Base-by-base conservation (phyloP, 1,284 basidiomycete genomes). In the Trichosporon coremiiforme region DNA sequence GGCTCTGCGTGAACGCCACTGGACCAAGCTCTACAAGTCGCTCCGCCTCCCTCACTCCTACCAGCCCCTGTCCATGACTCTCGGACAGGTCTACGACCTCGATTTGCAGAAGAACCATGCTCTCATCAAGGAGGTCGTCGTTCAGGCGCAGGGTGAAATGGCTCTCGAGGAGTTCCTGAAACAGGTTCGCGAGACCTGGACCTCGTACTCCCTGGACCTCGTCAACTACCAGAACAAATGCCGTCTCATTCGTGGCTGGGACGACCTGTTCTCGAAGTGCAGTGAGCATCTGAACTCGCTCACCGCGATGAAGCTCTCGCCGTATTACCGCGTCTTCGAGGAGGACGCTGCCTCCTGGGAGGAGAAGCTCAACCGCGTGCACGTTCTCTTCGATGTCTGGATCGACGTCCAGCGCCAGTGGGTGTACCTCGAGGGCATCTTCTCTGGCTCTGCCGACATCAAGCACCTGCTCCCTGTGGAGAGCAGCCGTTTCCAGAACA, bases 221-320 rank as follows among this genome's bases (percentile, higher is more conserved):
- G 93, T 98, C 77, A 96, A 98, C 81, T 99, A 99, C 80, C 97
- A 99, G 86, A 98, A 96, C 84, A 98, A 96, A 83, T 98, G 95
- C 77, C 90, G 96, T 63, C 87, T 99, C 41, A 98, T 99, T 76
- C 89, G 92, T 79, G 95, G 94, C 47, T 99, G 96, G 95, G 97
- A 99, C 80, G 96, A 98, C 65, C 86, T 99, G 25, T 98, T 98
- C 86, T 93, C 88, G 83, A 97, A 96, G 83, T 98, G 95, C 80
- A 90, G 92, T 74, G 95, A 98, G 83, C 97, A 99, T 78, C 84
- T 98, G 78, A 98, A 97, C 78, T 98, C 96, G 1, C 86, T 99
- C 64, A 89, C 90, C 0, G 95, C 96, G 1, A 99, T 99, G 97
- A 96, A 95, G 79, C 84, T 96, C 25, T 98, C 95, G 3, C 95